Percentiles rank a stretch among this genome's conserved stretches.
phyloP scores from a whole-genome alignment of 1,284 basidiomycete genomes.

The Tilletia caries region DNA sequence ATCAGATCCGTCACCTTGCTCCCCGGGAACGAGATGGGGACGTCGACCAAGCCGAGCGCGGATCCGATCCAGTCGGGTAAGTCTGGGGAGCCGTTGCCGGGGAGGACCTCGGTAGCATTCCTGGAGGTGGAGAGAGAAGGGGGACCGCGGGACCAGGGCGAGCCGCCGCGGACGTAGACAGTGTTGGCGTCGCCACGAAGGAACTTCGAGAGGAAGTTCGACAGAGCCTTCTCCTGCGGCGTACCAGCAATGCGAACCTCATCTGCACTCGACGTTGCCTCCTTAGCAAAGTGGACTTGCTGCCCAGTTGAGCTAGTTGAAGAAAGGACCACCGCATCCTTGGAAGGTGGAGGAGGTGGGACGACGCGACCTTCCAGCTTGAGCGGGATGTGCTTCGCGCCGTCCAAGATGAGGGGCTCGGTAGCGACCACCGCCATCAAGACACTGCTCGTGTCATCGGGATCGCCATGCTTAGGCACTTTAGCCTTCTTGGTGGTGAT shows the following conservation, averaged over 20 bases:
- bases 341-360: slow-evolving; percentile 29
- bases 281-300: background rate
- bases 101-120: slow-evolving; percentile 18
- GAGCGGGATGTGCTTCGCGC: slow-evolving; percentile 34
- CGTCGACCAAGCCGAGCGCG: slow-evolving; percentile 33
- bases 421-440: slow-evolving; percentile 44
- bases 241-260: slow-evolving; percentile 18
- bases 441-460: slow-evolving; percentile 20
- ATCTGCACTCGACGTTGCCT: background rate
- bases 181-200: slow-evolving; percentile 44
- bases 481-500: slow-evolving; percentile 20
- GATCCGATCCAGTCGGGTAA: slow-evolving; percentile 43
- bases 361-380: slow-evolving; percentile 37
- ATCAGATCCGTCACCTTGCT: slow-evolving; percentile 45
- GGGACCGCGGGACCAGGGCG: slow-evolving; percentile 25
- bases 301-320: background rate
- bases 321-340: background rate
- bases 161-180: slow-evolving; percentile 44
- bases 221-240: slow-evolving; percentile 35
- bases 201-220: slow-evolving; percentile 43
- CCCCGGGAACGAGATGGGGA: slow-evolving; percentile 47
- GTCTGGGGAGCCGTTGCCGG: slow-evolving; percentile 31
- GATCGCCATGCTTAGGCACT: slow-evolving; percentile 16
- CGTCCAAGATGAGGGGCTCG: slow-evolving; percentile 38
- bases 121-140: slow-evolving; percentile 10